Conservation (phyloP, 2,329 filamentous ascomycete genomes). For the Claviceps sp. region DNA sequence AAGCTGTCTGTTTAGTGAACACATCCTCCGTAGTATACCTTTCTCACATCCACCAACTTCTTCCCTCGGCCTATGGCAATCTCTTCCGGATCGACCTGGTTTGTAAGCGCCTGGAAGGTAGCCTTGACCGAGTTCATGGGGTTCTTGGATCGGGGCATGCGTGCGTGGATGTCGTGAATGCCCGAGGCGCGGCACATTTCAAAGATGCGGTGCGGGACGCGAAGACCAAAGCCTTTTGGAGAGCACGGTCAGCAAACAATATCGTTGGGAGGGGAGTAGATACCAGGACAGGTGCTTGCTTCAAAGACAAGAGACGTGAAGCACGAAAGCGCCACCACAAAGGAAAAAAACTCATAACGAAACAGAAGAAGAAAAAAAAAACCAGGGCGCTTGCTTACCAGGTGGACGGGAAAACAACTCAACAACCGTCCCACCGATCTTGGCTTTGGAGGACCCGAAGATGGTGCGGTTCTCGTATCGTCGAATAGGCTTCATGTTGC, state of each 20-base stretch:
- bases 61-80: slow-evolving; percentile 80
- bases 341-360: neutral
- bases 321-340: neutral
- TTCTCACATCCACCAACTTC: slow-evolving; percentile 91
- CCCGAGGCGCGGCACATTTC: slow-evolving; percentile 84
- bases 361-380: neutral
- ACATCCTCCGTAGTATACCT: slow-evolving; percentile 87
- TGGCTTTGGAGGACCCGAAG: slow-evolving; percentile 68
- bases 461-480: slow-evolving; percentile 89
- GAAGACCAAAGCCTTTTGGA: slow-evolving; percentile 75
- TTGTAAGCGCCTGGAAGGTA: slow-evolving; percentile 65
- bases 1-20: slow-evolving; percentile 34
- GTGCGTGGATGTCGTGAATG: slow-evolving; percentile 73
- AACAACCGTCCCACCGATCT: slow-evolving; percentile 79
- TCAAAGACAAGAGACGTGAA: neutral
- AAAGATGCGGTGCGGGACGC: slow-evolving; percentile 82
- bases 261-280: no score
- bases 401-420: slow-evolving; percentile 72
- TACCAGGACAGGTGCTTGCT: neutral
- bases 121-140: slow-evolving; percentile 98
- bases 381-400: slow-evolving; percentile 42
- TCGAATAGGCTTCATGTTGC: slow-evolving; percentile 84
- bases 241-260: neutral
- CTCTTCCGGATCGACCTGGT: slow-evolving; percentile 76
- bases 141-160: slow-evolving; percentile 75